These are phyloP conservation scores for Areca catechu DNA, from an alignment of 176 grass and related monocot species.

Conservation along the genomic window DNA sequence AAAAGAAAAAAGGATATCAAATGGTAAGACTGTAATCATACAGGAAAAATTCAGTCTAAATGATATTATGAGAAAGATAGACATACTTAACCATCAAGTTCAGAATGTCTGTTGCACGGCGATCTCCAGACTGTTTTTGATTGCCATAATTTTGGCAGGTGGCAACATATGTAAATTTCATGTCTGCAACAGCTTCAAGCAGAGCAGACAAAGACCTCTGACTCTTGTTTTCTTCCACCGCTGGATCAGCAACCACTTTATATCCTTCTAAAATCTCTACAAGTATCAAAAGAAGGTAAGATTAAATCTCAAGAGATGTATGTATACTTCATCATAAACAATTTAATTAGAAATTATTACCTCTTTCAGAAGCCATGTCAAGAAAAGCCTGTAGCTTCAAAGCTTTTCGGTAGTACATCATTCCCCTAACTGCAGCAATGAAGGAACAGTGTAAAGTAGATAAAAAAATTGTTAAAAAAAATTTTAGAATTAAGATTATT, in stretches of 20 bases:
- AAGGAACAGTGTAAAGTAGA: constrained; percentile 8
- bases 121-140: constrained; percentile 93
- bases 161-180: constrained; percentile 89
- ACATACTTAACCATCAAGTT: constrained; percentile 99
- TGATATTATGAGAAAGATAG: no score
- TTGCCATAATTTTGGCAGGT: constrained; percentile 93
- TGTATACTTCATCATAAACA: background rate
- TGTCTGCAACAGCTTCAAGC: constrained; percentile 72
- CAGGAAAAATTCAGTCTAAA: no score
- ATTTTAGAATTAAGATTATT: no score
- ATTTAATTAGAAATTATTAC: constrained; percentile 23
- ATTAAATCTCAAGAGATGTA: constrained; percentile 10
- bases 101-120: constrained; percentile 88
- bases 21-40: no score
- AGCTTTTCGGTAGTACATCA: constrained; percentile 95
- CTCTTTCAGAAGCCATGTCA: constrained; percentile 95
- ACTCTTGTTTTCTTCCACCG: constrained; percentile 61
- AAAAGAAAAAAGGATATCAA: no score
- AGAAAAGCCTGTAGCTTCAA: constrained; percentile 97
- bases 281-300: constrained; percentile 9
- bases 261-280: constrained; percentile 89
- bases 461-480: background rate
- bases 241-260: constrained; percentile 54
- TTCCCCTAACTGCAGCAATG: constrained; percentile 68
- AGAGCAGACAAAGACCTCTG: constrained; percentile 69